phyloP scores from a whole-genome alignment of 2,329 filamentous ascomycete genomes.

The Ciborinia camelliae region DNA sequence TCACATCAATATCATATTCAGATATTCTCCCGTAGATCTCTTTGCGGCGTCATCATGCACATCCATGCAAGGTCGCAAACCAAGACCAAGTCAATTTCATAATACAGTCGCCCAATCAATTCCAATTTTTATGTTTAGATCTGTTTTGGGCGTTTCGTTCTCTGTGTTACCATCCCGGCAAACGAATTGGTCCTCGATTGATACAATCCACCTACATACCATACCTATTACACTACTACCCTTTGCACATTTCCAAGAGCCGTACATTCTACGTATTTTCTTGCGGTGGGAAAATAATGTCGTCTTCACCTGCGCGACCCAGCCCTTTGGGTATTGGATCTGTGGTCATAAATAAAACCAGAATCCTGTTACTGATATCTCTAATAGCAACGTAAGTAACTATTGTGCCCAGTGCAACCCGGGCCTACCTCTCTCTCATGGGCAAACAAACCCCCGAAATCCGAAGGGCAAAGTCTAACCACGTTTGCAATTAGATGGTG shows the following conservation, averaged over 20 bases:
- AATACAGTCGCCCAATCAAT: neutral
- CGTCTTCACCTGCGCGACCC: slow-evolving; percentile 5
- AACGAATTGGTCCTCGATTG: neutral
- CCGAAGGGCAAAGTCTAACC: neutral
- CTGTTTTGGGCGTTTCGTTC: neutral
- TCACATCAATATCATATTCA: neutral
- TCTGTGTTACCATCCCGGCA: neutral
- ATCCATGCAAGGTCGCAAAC: slow-evolving; percentile 5
- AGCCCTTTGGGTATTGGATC: slow-evolving; percentile 25
- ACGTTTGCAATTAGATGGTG: slow-evolving; percentile 44
- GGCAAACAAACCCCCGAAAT: neutral
- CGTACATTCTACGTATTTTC: neutral
- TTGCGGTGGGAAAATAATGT: slow-evolving; percentile 4
- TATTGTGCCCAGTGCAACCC: neutral
- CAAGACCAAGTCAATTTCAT: neutral
- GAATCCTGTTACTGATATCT: slow-evolving; percentile 28
- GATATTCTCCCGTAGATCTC: neutral
- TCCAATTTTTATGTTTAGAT: neutral
- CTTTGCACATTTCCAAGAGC: neutral
- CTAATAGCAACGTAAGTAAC: slow-evolving; percentile 33
- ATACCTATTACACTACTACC: neutral
- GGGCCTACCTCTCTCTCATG: neutral
- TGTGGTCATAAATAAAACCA: slow-evolving; percentile 31
- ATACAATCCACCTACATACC: no score
- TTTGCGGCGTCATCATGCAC: slow-evolving; percentile 1